phyloP scores from a whole-genome alignment of 495 filamentous ascomycete genomes.

The Trichoderma virens region DNA sequence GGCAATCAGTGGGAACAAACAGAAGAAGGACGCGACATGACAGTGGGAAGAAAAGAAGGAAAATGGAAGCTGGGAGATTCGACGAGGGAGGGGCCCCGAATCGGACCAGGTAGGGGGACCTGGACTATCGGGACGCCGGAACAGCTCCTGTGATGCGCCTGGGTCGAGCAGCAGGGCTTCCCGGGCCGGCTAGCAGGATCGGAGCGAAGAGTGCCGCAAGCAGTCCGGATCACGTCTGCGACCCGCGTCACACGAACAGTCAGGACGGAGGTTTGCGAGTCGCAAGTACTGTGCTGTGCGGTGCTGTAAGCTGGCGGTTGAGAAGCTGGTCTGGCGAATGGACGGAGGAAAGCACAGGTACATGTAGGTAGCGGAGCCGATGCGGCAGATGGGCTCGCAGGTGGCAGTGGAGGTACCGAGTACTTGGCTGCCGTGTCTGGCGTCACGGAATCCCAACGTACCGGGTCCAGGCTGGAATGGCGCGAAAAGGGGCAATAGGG shows the following conservation, averaged over 20 bases:
- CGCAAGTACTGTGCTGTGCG: background rate
- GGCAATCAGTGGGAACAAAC: background rate
- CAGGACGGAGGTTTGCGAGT: background rate
- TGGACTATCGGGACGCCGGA: slow-evolving; percentile 3
- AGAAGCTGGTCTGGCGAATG: background rate
- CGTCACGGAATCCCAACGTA: background rate
- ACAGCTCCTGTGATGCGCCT: background rate
- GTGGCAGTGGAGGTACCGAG: background rate
- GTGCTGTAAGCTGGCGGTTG: background rate
- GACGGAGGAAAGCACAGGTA: background rate
- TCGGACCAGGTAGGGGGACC: background rate
- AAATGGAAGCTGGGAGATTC: background rate
- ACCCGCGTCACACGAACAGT: background rate
- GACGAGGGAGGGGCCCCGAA: background rate
- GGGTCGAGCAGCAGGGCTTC: background rate
- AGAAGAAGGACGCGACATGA: background rate
- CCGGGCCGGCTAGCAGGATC: background rate
- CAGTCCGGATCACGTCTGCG: background rate
- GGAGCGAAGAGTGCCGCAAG: background rate
- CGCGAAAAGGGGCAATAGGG: background rate
- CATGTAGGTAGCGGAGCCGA: background rate
- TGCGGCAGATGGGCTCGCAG: slow-evolving; percentile 1
- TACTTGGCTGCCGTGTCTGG: background rate
- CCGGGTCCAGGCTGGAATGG: background rate
- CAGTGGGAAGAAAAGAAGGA: background rate